Evolutionary conservation across 805 yeast species (phyloP).

Genomic region (Sugiyamaella lignohabitans): DNA sequence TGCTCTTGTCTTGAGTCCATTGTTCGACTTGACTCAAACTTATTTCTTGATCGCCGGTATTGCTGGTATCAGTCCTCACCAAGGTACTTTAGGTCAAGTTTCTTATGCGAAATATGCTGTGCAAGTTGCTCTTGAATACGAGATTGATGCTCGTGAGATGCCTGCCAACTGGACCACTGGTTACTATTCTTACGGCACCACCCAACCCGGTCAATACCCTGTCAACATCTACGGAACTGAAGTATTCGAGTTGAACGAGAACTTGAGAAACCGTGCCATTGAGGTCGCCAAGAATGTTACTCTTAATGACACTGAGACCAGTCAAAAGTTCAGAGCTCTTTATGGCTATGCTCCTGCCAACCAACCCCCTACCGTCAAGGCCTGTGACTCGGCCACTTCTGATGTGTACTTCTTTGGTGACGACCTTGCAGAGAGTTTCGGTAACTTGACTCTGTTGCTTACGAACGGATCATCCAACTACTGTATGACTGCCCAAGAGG

Average conservation of each 20-base stretch:
- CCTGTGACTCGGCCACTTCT: conserved; percentile 55
- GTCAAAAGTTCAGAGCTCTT: conserved; percentile 36
- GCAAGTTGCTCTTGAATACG: conserved; percentile 54
- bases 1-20: conserved; percentile 47
- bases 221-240: conserved; percentile 55
- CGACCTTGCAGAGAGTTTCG: conserved; percentile 44
- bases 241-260: conserved; percentile 55
- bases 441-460: conserved; percentile 41
- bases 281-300: conserved; percentile 42
- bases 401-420: conserved; percentile 57
- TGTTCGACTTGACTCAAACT: conserved; percentile 52
- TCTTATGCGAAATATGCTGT: conserved; percentile 56
- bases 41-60: conserved; percentile 61
- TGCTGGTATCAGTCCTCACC: conserved; percentile 55
- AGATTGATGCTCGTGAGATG: conserved; percentile 46
- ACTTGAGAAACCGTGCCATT: conserved; percentile 52
- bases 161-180: conserved; percentile 54
- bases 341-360: conserved; percentile 48
- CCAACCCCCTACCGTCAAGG: conserved; percentile 40
- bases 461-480: conserved; percentile 55
- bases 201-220: conserved; percentile 46
- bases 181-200: conserved; percentile 50
- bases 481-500: conserved; percentile 62
- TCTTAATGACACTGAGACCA: conserved; percentile 38
- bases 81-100: conserved; percentile 54